phyloP scores from a whole-genome alignment of 371 early-diverging fungal species.

The Mucor sp. region DNA sequence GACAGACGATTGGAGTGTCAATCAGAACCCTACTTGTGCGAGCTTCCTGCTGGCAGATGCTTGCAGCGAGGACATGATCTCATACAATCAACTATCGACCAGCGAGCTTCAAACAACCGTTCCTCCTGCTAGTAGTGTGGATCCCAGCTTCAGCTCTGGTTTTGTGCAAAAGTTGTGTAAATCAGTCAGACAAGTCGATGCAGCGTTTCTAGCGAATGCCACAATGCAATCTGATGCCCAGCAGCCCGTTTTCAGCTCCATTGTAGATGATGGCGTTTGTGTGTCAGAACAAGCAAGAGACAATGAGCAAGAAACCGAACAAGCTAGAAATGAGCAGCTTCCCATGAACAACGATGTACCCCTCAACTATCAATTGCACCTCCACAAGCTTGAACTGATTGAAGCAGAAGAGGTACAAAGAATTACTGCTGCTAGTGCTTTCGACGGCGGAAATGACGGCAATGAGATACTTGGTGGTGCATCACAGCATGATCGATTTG shows the following conservation, averaged over 20 bases:
- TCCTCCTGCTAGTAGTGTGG: not conserved
- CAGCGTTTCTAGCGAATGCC: not conserved
- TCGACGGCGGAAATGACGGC: not conserved
- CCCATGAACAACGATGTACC: not conserved
- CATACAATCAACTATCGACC: not conserved
- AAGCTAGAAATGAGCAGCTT: not conserved
- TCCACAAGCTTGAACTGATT: not conserved
- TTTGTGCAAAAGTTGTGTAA: not conserved
- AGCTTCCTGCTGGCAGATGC: not conserved
- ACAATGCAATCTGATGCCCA: not conserved
- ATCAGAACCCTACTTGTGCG: not conserved
- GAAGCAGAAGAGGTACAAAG: not conserved
- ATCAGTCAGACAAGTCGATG: not conserved
- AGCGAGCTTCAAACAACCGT: not conserved
- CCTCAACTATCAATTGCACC: not conserved
- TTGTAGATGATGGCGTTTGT: not conserved
- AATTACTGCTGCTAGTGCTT: not conserved
- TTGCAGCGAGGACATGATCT: not conserved
- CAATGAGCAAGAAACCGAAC: not conserved
- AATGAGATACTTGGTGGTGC: not conserved
- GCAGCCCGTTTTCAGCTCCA: not conserved
- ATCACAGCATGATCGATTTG: not conserved
- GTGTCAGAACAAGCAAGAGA: not conserved
- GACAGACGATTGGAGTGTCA: not conserved
- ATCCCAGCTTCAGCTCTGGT: not conserved